Evolutionary conservation across 208 protist species (phyloP), one percentile per base, ranked within the genome.

Genomic region (Sergeia podlipaevii): DNA sequence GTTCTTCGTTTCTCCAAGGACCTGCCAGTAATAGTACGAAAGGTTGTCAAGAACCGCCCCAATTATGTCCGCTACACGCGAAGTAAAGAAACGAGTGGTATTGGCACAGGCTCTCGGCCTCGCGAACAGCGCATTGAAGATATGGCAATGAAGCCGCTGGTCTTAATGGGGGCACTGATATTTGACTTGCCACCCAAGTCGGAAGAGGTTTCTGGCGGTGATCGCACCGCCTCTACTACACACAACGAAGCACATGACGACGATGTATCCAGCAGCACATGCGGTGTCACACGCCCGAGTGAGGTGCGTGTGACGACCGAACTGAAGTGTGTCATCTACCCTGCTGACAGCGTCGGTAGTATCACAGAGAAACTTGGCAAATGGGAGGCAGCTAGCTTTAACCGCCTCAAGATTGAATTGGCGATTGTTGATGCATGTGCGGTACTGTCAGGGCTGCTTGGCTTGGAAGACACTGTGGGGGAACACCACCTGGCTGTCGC

Each of bases 91-190:
- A 80, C 67, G n/a, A 43, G 52, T 2, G 85, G 85, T 3, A 61
- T 93, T 34, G 82, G 74, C 32, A 89, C 79, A 0, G 81, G 85
- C 1, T 44, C 39, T 10, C 67, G 71, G 20, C 76, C 81, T 24
- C 60, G 48, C 3, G 49, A 78, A 21, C 78, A 90, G 71, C 67
- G 74, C n/a, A 77, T 93, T 23, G 86, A 93, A 43, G 82, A 88
- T 45, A 90, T 93, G 79, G 44, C 67, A n/a, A 85, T 93, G 82
- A 93, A 93, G 55, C 86, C 86, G 17, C 67, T 93, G 39, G 86
- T 93, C 23, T 56, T 93, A 21, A 68, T 93, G 60, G 86, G 86
- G 4, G 86, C 74, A 7, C 72, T 90, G 26, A 57, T 93, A 37
- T 88, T 93, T 47, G 77, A 76, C 46, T 47, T 76, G 5, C 70